phyloP scores from a whole-genome alignment of 345 rosid species.

The Anastatica hierochuntica region DNA sequence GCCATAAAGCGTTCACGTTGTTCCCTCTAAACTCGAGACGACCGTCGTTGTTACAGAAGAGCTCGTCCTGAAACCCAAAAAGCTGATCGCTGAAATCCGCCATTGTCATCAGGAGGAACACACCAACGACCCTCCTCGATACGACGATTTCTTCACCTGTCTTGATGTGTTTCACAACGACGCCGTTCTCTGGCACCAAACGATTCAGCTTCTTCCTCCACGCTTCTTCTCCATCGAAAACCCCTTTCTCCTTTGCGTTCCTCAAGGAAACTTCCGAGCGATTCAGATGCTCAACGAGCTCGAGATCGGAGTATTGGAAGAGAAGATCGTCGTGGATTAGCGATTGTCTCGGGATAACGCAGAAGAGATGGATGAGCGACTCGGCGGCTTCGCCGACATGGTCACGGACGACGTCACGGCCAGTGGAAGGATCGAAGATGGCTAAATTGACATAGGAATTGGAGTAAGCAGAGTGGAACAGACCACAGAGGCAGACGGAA shows the following conservation, averaged over 20 bases:
- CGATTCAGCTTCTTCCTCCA: conserved; percentile 74
- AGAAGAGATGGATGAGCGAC: conserved; percentile 74
- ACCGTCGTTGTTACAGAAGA: conserved; percentile 56
- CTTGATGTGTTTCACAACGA: conserved; percentile 60
- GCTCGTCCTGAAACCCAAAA: conserved; percentile 60
- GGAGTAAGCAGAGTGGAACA: conserved; percentile 94
- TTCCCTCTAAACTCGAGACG: conserved; percentile 61
- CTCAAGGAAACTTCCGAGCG: conserved; percentile 43
- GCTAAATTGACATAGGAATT: conserved; percentile 88
- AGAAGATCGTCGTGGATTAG: conserved; percentile 79
- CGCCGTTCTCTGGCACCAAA: conserved; percentile 51
- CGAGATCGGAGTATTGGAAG: conserved; percentile 58
- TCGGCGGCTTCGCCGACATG: conserved; percentile 82
- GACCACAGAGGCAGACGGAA: conserved; percentile 77
- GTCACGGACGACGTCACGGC: conserved; percentile 69
- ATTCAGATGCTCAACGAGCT: conserved; percentile 58
- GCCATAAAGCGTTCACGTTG: conserved; percentile 57
- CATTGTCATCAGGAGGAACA: conserved; percentile 68
- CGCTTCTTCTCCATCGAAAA: conserved; percentile 44
- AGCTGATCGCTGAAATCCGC: conserved; percentile 92
- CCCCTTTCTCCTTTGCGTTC: conserved; percentile 52
- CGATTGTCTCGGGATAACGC: conserved; percentile 70
- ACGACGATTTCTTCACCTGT: conserved; percentile 61
- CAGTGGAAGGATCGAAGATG: conserved; percentile 75
- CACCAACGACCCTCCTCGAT: conserved; percentile 58